These are phyloP conservation scores for Torulaspora gathmanii DNA, from an alignment of 805 yeast genomes.

Conservation along the genomic window DNA sequence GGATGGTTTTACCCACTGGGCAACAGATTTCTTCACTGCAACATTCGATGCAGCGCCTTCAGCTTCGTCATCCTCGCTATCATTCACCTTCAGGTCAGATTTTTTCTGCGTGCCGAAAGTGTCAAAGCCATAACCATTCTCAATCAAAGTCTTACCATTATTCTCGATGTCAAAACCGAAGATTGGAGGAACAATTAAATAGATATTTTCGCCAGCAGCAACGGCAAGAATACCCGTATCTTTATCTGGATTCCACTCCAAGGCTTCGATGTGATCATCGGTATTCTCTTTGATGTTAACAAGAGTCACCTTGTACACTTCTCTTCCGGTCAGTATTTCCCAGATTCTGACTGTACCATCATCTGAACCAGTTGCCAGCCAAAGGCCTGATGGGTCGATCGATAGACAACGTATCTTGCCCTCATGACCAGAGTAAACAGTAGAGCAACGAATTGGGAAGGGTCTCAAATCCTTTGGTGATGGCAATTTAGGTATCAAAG, in stretches of 20 bases:
- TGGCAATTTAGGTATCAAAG: constrained; percentile 91
- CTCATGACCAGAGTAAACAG: constrained; percentile 75
- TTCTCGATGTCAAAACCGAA: constrained; percentile 87
- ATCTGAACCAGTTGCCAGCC: constrained; percentile 97
- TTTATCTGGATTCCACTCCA: constrained; percentile 87
- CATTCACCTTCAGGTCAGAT: constrained; percentile 39
- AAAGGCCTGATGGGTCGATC: constrained; percentile 83
- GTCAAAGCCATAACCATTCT: constrained; percentile 87
- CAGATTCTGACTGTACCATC: constrained; percentile 95
- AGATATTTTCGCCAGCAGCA: constrained; percentile 74
- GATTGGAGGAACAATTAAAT: constrained; percentile 81
- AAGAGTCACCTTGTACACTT: constrained; percentile 63
- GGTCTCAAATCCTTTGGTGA: constrained; percentile 96
- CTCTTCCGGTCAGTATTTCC: constrained; percentile 95
- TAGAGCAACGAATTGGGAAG: constrained; percentile 88
- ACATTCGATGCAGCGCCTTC: constrained; percentile 35
- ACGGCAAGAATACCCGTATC: constrained; percentile 76
- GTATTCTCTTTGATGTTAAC: constrained; percentile 49
- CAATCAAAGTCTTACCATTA: constrained; percentile 69
- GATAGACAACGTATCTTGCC: constrained; percentile 78
- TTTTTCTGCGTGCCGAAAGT: constrained; percentile 52
- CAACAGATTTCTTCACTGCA: constrained; percentile 48
- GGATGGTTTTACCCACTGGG: constrained; percentile 82
- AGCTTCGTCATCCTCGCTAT: constrained; percentile 39
- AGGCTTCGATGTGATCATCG: constrained; percentile 73